Conservation (phyloP, 352 stramenopile genomes). For the Nothophytophthora sp. region DNA sequence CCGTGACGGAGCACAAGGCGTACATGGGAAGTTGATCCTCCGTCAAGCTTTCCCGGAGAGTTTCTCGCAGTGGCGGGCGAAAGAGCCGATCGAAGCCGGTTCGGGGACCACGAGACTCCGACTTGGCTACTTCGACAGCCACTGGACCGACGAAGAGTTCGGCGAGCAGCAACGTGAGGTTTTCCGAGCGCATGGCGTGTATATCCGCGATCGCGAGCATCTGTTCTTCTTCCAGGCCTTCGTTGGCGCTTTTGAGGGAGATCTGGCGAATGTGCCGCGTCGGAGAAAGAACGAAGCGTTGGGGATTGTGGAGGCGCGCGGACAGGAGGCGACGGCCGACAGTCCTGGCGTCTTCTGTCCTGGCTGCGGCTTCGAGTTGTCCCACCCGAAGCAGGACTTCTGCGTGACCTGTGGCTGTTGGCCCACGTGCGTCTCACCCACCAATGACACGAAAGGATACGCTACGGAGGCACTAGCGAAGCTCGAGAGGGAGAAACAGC, state of each 20-base stretch:
- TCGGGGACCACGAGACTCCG: slow-evolving; percentile 71
- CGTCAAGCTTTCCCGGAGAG: slow-evolving; percentile 85
- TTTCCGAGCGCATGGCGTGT: slow-evolving; percentile 45
- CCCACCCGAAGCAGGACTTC: slow-evolving; percentile 45
- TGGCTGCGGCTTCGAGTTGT: slow-evolving; percentile 44
- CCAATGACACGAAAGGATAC: slow-evolving; percentile 54
- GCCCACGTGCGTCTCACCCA: slow-evolving; percentile 53
- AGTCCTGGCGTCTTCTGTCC: slow-evolving; percentile 55
- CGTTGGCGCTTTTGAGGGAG: slow-evolving; percentile 44
- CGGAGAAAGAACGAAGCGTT: slow-evolving; percentile 17
- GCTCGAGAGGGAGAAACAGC: slow-evolving; percentile 34
- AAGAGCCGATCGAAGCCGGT: slow-evolving; percentile 89
- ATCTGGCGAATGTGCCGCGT: slow-evolving; percentile 48
- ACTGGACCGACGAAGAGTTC: slow-evolving; percentile 46
- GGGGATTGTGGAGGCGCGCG: slow-evolving; percentile 37
- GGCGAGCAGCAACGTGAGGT: slow-evolving; percentile 23
- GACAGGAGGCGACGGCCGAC: slow-evolving; percentile 29
- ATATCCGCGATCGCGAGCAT: slow-evolving; percentile 68
- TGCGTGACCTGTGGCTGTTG: slow-evolving; percentile 69
- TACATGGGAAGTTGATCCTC: slow-evolving; percentile 82
- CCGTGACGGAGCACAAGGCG: slow-evolving; percentile 35
- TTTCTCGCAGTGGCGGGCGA: slow-evolving; percentile 83
- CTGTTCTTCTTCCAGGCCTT: slow-evolving; percentile 74
- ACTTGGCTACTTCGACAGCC: slow-evolving; percentile 60
- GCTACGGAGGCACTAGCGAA: slow-evolving; percentile 47